Evolutionary conservation across 73 alveolate genomes (phyloP).

Genomic region (Stentor roeselii): DNA sequence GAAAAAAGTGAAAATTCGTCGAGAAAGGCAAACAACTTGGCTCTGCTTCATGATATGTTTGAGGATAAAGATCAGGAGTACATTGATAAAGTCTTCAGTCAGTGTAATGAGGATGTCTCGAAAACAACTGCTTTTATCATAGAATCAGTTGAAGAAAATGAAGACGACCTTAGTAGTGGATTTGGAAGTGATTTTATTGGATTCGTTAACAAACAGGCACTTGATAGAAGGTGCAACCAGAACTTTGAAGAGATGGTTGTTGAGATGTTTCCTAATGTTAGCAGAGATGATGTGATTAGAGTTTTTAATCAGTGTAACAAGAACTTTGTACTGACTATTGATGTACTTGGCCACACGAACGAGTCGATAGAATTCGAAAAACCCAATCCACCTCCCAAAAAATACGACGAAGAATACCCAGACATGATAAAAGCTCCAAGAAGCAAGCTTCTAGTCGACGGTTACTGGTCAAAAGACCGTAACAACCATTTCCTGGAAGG

Average conservation of each 20-base stretch:
- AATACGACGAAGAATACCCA: slow-evolving; percentile 5
- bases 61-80: background rate
- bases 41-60: background rate
- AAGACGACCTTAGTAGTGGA: background rate
- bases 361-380: background rate
- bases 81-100: background rate
- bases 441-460: background rate
- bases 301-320: background rate
- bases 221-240: background rate
- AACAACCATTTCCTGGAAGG: slow-evolving; percentile 19
- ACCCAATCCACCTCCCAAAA: background rate
- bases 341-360: background rate
- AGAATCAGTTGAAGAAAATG: background rate
- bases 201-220: slow-evolving; percentile 14
- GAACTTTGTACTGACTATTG: background rate
- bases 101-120: background rate
- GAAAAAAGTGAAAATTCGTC: background rate
- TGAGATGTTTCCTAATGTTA: slow-evolving; percentile 9
- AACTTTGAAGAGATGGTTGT: background rate
- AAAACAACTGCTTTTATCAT: slow-evolving; percentile 19
- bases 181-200: slow-evolving; percentile 46
- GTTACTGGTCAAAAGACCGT: background rate
- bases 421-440: background rate
- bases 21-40: slow-evolving; percentile 15
- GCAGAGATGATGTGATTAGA: background rate